Conservation (phyloP, 495 filamentous ascomycete species). For the Annulohypoxylon moriforme region DNA sequence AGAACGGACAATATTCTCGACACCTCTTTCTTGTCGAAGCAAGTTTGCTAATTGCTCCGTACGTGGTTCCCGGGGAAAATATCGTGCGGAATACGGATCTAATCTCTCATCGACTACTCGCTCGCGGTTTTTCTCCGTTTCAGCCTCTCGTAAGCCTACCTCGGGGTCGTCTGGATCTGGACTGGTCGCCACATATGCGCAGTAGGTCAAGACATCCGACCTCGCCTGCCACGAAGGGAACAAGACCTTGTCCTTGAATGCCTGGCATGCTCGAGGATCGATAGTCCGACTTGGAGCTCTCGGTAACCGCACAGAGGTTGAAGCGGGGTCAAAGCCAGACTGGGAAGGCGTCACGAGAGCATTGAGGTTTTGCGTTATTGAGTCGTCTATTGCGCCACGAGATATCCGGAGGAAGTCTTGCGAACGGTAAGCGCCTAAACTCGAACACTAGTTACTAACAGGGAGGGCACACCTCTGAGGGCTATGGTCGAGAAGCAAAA, state of each 20-base stretch:
- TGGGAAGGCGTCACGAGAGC: conserved; percentile 81
- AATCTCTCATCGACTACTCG: conserved; percentile 86
- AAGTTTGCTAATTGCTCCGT: conserved; percentile 83
- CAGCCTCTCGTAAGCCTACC: conserved; percentile 72
- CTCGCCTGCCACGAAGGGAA: conserved; percentile 91
- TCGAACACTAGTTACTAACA: not conserved
- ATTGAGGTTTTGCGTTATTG: conserved; percentile 93
- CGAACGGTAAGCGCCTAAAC: conserved; percentile 14
- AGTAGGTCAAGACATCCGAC: conserved; percentile 89
- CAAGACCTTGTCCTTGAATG: conserved; percentile 81
- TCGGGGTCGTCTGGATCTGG: conserved; percentile 93
- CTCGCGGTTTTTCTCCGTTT: conserved; percentile 76
- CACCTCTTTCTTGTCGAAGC: conserved; percentile 83
- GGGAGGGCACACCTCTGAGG: conserved; percentile 73
- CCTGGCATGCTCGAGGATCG: conserved; percentile 68
- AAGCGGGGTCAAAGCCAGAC: conserved; percentile 81
- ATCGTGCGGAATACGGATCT: conserved; percentile 90
- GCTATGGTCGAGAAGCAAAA: conserved; percentile 92
- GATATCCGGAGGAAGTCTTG: conserved; percentile 94
- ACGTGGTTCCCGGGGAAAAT: conserved; percentile 83
- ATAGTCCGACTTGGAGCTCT: conserved; percentile 67
- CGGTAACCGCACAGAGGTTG: conserved; percentile 67
- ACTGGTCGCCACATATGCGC: conserved; percentile 85
- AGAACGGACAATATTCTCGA: conserved; percentile 87
- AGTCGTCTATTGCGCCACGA: conserved; percentile 87